A percentile compares a stretch with the other conserved stretches of the same genome.
Conservation (phyloP, 2,329 filamentous ascomycete genomes). For the Tolypocladium tropicale region DNA sequence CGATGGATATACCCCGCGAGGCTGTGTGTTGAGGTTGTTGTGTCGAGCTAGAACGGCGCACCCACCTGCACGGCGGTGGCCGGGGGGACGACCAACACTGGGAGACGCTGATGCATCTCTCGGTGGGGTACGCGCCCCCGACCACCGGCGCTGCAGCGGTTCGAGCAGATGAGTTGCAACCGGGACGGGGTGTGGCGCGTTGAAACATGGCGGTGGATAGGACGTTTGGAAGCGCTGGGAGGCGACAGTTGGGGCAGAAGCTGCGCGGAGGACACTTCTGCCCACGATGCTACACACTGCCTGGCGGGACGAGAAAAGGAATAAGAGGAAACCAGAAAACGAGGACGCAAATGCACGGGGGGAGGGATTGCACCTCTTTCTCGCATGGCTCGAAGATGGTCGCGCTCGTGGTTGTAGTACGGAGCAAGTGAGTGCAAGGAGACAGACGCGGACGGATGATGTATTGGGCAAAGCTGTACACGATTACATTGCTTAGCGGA, state of each 20-base stretch:
- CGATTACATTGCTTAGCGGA: slow-evolving; percentile 16
- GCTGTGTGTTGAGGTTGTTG: slow-evolving; percentile 21
- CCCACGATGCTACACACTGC: not conserved
- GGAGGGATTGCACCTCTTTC: slow-evolving; percentile 4
- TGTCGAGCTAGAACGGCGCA: slow-evolving; percentile 22
- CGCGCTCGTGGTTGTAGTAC: slow-evolving; percentile 13
- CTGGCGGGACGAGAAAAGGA: slow-evolving; percentile 2
- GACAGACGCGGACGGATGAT: slow-evolving; percentile 17
- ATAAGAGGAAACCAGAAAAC: not conserved
- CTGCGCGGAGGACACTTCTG: slow-evolving; percentile 3
- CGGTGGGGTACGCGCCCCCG: not conserved
- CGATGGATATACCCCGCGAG: slow-evolving; percentile 32
- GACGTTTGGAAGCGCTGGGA: slow-evolving; percentile 17
- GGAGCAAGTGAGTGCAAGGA: slow-evolving; percentile 12
- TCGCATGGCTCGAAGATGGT: slow-evolving; percentile 7
- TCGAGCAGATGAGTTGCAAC: slow-evolving; percentile 1
- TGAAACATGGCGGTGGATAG: slow-evolving; percentile 20
- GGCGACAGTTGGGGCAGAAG: slow-evolving; percentile 11
- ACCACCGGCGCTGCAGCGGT: slow-evolving; percentile 1
- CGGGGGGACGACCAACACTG: not conserved
- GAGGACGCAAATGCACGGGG: not conserved
- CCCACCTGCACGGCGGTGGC: not conserved
- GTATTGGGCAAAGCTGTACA: slow-evolving; percentile 19
- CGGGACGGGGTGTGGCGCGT: not conserved
- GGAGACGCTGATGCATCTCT: not conserved